phyloP scores from a whole-genome alignment of 2,329 filamentous ascomycete genomes.

The Sordariomycetes sp. region DNA sequence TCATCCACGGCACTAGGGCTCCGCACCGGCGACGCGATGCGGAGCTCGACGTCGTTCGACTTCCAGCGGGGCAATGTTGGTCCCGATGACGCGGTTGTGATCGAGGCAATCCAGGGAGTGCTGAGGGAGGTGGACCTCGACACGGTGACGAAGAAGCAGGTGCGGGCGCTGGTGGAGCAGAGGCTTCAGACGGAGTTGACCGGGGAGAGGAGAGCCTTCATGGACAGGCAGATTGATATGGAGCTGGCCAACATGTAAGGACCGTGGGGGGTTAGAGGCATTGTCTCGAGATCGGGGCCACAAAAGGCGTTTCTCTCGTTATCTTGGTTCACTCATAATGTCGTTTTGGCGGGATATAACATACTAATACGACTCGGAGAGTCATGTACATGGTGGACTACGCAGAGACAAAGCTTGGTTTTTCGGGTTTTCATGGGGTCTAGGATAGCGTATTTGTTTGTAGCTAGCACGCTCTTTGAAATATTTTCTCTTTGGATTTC shows the following conservation, averaged over 20 bases:
- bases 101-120: slow-evolving; percentile 74
- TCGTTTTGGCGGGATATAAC: not conserved
- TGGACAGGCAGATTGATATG: slow-evolving; percentile 86
- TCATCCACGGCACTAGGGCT: slow-evolving; percentile 38
- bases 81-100: slow-evolving; percentile 69
- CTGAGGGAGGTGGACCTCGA: slow-evolving; percentile 85
- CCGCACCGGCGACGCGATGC: slow-evolving; percentile 34
- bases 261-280: not conserved
- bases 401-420: too few species aligned
- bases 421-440: not conserved
- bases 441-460: not conserved
- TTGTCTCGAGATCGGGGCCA: not conserved
- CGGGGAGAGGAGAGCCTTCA: slow-evolving; percentile 77
- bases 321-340: not conserved
- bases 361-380: not conserved
- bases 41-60: slow-evolving; percentile 45
- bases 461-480: not conserved
- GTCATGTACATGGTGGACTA: not conserved
- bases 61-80: slow-evolving; percentile 46
- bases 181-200: slow-evolving; percentile 79
- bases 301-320: not conserved
- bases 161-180: slow-evolving; percentile 84
- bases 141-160: slow-evolving; percentile 97
- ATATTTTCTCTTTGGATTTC: not conserved
- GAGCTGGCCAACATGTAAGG: slow-evolving; percentile 86